Base-by-base conservation (phyloP, 306 rosid genomes). In the Prunus mongolica region DNA sequence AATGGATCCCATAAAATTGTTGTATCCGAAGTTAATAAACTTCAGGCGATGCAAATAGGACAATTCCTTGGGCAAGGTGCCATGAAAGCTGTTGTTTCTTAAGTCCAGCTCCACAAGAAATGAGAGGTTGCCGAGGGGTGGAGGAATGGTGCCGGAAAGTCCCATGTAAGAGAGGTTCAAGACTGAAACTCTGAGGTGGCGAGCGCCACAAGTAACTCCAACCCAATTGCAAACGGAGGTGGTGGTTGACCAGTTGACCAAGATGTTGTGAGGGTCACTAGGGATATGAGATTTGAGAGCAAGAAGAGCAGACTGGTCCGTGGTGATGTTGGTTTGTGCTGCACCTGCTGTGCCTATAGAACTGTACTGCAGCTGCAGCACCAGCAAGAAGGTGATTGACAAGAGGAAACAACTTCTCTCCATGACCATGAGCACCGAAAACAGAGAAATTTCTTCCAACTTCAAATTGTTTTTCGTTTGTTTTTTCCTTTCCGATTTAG, bases 251-350 rank as follows among this genome's bases (percentile, higher is more conserved):
- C 83, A 74, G 8, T 74, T 80, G 58, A 38, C 19, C 14, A 25
- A 32, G 30, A 60, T 68, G 41, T 65, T 54, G 24, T 46, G 20
- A 30, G 79, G 79, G 10, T 80, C 79, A 25, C 30, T 58, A 5
- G 74, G 61, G 65, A 80, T 50, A 20, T 74, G 65, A 46, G 75
- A 9, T 68, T 24, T 74, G 10, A 80, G 83, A 50, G 57, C 60
- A 50, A 80, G 66, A 49, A 74, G 83, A 74, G 79, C 83, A 56
- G 71, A 52, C 7, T 74, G 71, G 19, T 80, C 79, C 0, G 83
- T 73, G 56, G 22, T 73, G 49, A 60, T 60, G 75, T 68, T 68
- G 69, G 56, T 12, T 57, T 20, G 52, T n/a, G 71, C 10, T 5
- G 30, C 32, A 30, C 34, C 34, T 30, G 0, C 5, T 4, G 5